Percentiles rank a stretch among this genome's conserved stretches.
Evolutionary conservation across 2,329 filamentous ascomycete species (phyloP).

Genomic region (Colletotrichum higginsianum): DNA sequence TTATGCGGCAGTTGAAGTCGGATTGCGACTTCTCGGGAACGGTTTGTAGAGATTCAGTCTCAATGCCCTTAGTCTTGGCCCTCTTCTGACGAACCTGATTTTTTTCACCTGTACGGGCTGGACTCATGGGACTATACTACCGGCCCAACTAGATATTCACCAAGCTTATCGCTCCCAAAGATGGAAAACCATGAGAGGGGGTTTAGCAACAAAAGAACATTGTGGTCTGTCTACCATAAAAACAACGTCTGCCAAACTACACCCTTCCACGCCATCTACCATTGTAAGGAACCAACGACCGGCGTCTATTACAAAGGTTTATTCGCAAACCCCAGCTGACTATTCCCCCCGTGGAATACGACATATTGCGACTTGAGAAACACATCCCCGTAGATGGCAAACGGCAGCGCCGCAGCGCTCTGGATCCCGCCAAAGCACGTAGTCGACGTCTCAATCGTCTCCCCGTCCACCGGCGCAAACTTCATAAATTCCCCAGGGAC

Average conservation of each 20-base stretch:
- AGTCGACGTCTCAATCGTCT: slow-evolving; percentile 34
- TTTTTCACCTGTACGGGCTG: no score
- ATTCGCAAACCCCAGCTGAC: slow-evolving; percentile 56
- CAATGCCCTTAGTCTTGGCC: no score
- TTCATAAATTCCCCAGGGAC: slow-evolving; percentile 57
- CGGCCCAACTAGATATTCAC: no score
- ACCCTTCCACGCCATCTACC: neutral
- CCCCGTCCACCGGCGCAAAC: slow-evolving; percentile 50
- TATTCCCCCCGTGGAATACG: slow-evolving; percentile 55
- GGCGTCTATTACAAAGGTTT: slow-evolving; percentile 47
- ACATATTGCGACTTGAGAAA: slow-evolving; percentile 62
- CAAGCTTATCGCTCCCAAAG: no score
- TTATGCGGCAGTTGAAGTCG: no score
- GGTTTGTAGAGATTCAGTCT: no score
- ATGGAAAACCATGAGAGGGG: no score
- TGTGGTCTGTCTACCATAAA: neutral
- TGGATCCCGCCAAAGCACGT: slow-evolving; percentile 58
- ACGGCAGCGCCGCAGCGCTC: slow-evolving; percentile 52
- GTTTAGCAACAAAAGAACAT: neutral
- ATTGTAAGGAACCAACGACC: neutral
- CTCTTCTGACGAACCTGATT: no score
- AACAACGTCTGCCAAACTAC: neutral
- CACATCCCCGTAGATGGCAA: slow-evolving; percentile 59
- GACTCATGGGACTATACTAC: no score
- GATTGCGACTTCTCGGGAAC: no score